phyloP scores from a whole-genome alignment of 1,284 basidiomycete species.

The Trametes sp. region DNA sequence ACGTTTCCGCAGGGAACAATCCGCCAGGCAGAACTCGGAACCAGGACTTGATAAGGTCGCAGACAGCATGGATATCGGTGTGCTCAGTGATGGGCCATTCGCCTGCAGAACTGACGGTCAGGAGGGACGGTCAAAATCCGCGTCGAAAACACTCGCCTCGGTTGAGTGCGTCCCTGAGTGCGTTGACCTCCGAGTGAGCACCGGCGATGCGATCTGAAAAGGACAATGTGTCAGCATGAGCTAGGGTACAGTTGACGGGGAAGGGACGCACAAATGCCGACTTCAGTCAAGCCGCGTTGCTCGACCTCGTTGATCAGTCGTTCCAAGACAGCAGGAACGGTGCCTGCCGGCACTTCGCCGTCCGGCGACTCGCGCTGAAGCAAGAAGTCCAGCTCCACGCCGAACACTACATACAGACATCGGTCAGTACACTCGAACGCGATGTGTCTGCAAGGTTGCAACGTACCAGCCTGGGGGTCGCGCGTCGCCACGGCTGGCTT shows the following conservation, averaged over 20 bases:
- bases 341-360: constrained; percentile 57
- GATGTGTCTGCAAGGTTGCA: background rate
- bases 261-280: constrained; percentile 76
- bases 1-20: constrained; percentile 74
- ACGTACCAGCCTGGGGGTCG: constrained; percentile 71
- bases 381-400: constrained; percentile 74
- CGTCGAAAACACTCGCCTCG: constrained; percentile 50
- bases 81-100: constrained; percentile 62
- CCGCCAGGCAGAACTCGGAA: constrained; percentile 82
- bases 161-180: constrained; percentile 77
- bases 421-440: background rate
- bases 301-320: constrained; percentile 76
- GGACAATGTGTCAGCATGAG: constrained; percentile 1
- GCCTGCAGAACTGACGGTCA: constrained; percentile 45
- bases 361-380: constrained; percentile 67
- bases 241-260: constrained; percentile 2
- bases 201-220: constrained; percentile 81
- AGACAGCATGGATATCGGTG: constrained; percentile 82
- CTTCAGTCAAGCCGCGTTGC: constrained; percentile 74
- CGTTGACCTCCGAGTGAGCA: constrained; percentile 70
- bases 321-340: constrained; percentile 70
- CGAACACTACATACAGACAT: constrained; percentile 67
- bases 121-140: background rate
- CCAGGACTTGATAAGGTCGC: constrained; percentile 85
- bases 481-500: constrained; percentile 50